phyloP scores from a whole-genome alignment of 768 basidiomycete species.

The Cyathus striatus region DNA sequence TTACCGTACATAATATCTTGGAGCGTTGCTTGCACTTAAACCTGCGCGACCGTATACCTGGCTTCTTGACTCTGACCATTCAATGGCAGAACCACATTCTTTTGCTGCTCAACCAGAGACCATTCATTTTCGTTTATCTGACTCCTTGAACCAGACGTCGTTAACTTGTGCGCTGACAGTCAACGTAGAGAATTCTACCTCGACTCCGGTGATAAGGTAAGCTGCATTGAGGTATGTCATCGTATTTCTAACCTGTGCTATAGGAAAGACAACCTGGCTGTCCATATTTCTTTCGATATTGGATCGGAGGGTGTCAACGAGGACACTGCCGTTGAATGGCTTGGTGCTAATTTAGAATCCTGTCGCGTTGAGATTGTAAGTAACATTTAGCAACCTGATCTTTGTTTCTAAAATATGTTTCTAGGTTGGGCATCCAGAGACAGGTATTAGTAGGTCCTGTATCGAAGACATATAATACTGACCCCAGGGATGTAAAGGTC shows the following conservation, averaged over 20 bases:
- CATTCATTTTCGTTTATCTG: constrained; percentile 3
- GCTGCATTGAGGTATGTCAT: not conserved
- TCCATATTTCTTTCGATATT: constrained; percentile 1
- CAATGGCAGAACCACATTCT: constrained; percentile 3
- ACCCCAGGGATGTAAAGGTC: no score
- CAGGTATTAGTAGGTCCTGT: no score
- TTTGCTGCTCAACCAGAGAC: constrained; percentile 2
- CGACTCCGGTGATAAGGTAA: not conserved
- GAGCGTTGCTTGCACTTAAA: not conserved
- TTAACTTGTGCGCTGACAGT: constrained; percentile 3
- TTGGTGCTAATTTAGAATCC: not conserved
- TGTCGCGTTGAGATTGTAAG: not conserved
- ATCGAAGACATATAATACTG: no score
- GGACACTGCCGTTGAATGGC: constrained; percentile 1
- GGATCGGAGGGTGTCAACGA: constrained; percentile 2
- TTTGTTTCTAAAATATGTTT: not conserved
- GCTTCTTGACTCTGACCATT: no score
- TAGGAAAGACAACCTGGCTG: not conserved
- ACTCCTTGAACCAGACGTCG: not conserved
- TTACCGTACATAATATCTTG: not conserved
- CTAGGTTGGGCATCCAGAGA: no score
- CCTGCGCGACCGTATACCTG: no score
- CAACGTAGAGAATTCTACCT: not conserved
- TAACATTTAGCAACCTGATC: not conserved
- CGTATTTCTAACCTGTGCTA: not conserved